Evolutionary conservation across 306 rosid genomes (phyloP).

Genomic region (Gleditsia sinensis): DNA sequence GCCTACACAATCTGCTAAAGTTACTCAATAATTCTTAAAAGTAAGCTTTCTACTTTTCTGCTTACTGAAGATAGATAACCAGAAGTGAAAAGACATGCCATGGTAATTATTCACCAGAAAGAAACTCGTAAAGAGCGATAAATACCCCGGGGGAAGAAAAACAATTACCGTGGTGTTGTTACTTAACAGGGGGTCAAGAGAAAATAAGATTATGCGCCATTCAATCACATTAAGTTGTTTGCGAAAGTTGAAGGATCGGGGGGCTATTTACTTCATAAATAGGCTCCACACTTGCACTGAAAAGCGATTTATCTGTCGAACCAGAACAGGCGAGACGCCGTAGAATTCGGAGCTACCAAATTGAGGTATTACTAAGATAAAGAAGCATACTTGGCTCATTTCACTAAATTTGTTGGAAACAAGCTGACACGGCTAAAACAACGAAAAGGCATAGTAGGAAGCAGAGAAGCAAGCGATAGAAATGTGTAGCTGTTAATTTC

Average conservation of each 20-base stretch:
- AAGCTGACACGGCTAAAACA: slow-evolving; percentile 29
- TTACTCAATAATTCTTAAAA: slow-evolving; percentile 30
- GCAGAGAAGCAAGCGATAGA: neutral
- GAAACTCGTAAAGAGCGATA: no score
- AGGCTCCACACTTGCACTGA: neutral
- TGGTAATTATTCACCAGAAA: slow-evolving; percentile 6
- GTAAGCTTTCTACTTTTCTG: slow-evolving; percentile 1
- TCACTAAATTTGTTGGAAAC: slow-evolving; percentile 23
- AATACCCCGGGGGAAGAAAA: no score
- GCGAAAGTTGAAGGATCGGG: slow-evolving; percentile 10
- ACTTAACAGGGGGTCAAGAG: no score
- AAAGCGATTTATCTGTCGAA: neutral
- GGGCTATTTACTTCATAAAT: neutral
- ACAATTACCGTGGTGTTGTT: no score
- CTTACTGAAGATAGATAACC: slow-evolving; percentile 11
- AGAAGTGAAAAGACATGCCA: neutral
- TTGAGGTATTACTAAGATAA: neutral
- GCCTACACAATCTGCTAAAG: slow-evolving; percentile 30
- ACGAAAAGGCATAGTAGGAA: neutral
- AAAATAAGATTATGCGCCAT: neutral
- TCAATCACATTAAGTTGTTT: neutral
- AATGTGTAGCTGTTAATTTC: neutral
- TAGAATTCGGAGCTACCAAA: neutral
- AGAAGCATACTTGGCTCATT: slow-evolving; percentile 11
- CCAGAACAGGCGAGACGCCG: neutral